Base-by-base conservation (phyloP, 495 filamentous ascomycete genomes). In the Physcia stellaris region DNA sequence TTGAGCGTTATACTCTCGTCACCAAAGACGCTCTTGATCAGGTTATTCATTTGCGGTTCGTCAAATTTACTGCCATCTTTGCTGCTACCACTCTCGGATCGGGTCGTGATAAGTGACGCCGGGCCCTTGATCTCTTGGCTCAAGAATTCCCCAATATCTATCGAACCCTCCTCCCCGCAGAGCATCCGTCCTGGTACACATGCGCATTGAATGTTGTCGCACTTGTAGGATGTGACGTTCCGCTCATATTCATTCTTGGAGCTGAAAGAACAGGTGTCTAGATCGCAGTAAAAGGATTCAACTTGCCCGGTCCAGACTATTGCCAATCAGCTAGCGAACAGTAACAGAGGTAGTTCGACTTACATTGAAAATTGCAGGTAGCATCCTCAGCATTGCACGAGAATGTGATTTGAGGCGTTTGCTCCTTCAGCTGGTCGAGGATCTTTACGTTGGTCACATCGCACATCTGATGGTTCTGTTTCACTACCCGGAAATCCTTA, bases 401-500 rank as follows among this genome's bases (percentile, higher is more conserved):
- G 53, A 98, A 96, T 2, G 90, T 96, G 32, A 87, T 88, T 55
- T 98, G 83, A 0, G 90, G 87, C 28, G 81, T 82, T 52, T 78
- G 68, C 23, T 75, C 75, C 50, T 86, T 80, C 28, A 98, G 67
- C 59, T 87, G 75, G 38, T 88, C 76, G 21, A 90, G 58, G 52
- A 98, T 98, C 61, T 92, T 90, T 45, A 65, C 61, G 62, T 96
- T 98, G 31, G 87, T 96, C 46, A 98, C 88, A 64, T 92, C 83
- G 57, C 90, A 98, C 73, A 94, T 87, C 64, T 96, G 92, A 56
- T 83, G 86, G 56, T 96, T 98, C 55, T 94, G 74, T 48, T 93
- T 83, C 21, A 94, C 77, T 4, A 90, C 80, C 43, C 93, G 72
- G 27, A 86, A 87, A 46, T 88, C 77, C 46, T 80, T 81, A 50